Evolutionary conservation across 1,284 basidiomycete genomes (phyloP).

Genomic region (Moesziomyces antarcticus): DNA sequence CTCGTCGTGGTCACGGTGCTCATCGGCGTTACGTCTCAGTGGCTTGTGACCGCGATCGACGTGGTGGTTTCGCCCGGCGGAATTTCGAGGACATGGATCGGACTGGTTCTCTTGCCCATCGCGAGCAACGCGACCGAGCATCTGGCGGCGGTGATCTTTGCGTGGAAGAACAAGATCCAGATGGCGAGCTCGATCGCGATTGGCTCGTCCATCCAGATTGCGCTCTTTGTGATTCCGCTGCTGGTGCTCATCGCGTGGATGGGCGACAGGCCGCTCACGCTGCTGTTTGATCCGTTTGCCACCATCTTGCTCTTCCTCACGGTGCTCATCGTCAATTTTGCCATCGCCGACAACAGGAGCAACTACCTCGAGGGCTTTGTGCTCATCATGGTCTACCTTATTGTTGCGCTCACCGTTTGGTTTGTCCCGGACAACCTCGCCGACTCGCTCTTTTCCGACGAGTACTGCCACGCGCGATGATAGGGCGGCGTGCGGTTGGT

Average conservation of each 20-base stretch:
- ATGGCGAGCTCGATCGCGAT: slow-evolving; percentile 58
- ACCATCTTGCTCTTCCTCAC: slow-evolving; percentile 58
- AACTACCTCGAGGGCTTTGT: slow-evolving; percentile 60
- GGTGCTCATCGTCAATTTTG: slow-evolving; percentile 57
- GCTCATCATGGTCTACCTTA: slow-evolving; percentile 57
- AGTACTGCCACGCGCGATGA: slow-evolving; percentile 18
- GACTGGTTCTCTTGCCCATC: slow-evolving; percentile 57
- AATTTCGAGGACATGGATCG: slow-evolving; percentile 55
- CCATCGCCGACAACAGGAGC: slow-evolving; percentile 54
- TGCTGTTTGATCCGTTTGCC: slow-evolving; percentile 61
- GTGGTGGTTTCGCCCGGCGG: slow-evolving; percentile 44
- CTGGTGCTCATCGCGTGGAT: slow-evolving; percentile 62
- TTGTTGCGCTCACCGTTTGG: slow-evolving; percentile 53
- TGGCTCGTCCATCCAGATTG: slow-evolving; percentile 61
- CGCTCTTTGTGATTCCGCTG: slow-evolving; percentile 59
- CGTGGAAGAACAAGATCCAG: slow-evolving; percentile 62
- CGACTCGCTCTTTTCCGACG: slow-evolving; percentile 39
- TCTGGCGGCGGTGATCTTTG: slow-evolving; percentile 55
- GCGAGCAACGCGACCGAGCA: slow-evolving; percentile 60
- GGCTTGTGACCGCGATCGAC: slow-evolving; percentile 58
- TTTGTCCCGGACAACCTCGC: slow-evolving; percentile 46
- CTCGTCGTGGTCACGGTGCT: slow-evolving; percentile 53
- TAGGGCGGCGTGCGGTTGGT: too few species aligned
- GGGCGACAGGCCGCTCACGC: slow-evolving; percentile 51
- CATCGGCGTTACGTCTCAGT: slow-evolving; percentile 61